A percentile compares a stretch with the other conserved stretches of the same genome.
Evolutionary conservation across 305 asterid species (phyloP).

Genomic region (Solanum aculeatissimum): DNA sequence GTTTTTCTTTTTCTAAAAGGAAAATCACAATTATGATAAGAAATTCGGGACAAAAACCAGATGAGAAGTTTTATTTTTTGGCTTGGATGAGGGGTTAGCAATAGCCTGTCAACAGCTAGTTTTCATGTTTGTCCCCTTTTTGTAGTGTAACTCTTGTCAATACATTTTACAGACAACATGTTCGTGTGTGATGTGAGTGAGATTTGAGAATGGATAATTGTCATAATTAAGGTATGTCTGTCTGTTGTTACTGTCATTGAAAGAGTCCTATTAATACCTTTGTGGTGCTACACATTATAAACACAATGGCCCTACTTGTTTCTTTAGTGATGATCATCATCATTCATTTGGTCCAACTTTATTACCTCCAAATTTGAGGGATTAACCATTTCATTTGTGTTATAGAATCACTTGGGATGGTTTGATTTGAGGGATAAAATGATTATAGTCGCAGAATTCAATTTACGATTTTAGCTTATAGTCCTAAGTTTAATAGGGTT

Average conservation of each 20-base stretch:
- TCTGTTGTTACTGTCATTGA: neutral
- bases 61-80: no score
- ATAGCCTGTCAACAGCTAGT: constrained; percentile 24
- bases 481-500: neutral
- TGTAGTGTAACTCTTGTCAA: constrained; percentile 14
- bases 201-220: neutral
- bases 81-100: neutral
- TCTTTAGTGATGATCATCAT: neutral
- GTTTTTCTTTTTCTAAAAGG: no score
- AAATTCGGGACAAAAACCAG: no score
- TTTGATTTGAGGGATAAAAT: neutral
- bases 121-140: neutral
- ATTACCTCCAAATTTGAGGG: neutral
- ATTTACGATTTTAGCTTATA: neutral
- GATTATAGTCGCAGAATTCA: neutral
- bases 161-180: constrained; percentile 25
- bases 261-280: neutral
- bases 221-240: neutral
- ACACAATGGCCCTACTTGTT: neutral
- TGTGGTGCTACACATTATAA: neutral
- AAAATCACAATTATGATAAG: no score
- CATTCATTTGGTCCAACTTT: neutral
- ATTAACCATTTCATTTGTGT: neutral
- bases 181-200: neutral
- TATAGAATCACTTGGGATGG: neutral